Conservation (phyloP, 805 yeast species). For the Candida tammaniensis region DNA sequence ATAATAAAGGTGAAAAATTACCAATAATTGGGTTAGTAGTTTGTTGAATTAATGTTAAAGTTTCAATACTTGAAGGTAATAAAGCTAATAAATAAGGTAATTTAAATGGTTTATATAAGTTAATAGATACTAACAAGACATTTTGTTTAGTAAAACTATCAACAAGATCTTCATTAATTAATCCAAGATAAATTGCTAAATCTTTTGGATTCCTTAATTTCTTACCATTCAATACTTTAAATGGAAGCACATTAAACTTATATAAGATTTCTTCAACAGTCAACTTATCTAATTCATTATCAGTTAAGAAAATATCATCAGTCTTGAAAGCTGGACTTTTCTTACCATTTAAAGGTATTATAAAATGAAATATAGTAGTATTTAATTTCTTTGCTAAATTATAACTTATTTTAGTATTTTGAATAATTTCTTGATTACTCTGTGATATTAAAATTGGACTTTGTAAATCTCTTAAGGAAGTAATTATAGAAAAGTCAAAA, state of each 20-base stretch:
- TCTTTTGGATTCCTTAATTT: slow-evolving; percentile 34
- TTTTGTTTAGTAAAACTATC: slow-evolving; percentile 34
- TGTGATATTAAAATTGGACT: slow-evolving; percentile 68
- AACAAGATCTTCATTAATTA: slow-evolving; percentile 44
- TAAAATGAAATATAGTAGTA: slow-evolving; percentile 73
- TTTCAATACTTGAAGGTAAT: slow-evolving; percentile 54
- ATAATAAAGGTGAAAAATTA: slow-evolving; percentile 63
- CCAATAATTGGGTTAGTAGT: slow-evolving; percentile 20
- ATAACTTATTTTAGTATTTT: slow-evolving; percentile 57
- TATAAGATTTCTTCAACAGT: slow-evolving; percentile 22
- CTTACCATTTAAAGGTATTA: slow-evolving; percentile 27
- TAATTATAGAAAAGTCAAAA: slow-evolving; percentile 64
- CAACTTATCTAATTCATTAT: slow-evolving; percentile 14
- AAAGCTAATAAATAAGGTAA: slow-evolving; percentile 46
- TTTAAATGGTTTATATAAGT: slow-evolving; percentile 73
- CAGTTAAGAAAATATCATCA: slow-evolving; percentile 6
- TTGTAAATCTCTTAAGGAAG: slow-evolving; percentile 72
- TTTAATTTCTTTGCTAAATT: slow-evolving; percentile 47
- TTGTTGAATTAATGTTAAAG: slow-evolving; percentile 68
- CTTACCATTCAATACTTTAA: slow-evolving; percentile 26
- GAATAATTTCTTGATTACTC: slow-evolving; percentile 45
- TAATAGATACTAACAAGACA: slow-evolving; percentile 53
- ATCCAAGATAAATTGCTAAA: slow-evolving; percentile 64
- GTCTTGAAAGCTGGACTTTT: neutral
- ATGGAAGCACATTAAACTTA: slow-evolving; percentile 25